These are phyloP conservation scores for Aurifilum marmelostoma DNA, from an alignment of 2,329 filamentous ascomycete genomes.

Conservation along the genomic window DNA sequence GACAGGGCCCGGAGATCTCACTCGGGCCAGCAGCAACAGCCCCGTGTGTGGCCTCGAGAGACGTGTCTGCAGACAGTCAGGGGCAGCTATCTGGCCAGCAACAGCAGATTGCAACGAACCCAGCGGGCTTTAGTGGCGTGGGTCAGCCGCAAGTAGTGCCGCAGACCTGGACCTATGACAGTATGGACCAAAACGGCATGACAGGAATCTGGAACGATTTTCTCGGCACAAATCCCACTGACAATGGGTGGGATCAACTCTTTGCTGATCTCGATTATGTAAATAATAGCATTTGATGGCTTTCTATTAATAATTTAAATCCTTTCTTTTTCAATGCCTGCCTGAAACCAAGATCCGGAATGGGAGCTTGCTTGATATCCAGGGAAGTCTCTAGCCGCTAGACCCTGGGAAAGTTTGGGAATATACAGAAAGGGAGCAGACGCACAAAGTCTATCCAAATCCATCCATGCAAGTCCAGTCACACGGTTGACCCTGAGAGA, in stretches of 20 bases:
- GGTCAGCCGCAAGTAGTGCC: neutral
- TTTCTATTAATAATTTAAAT: too few species aligned
- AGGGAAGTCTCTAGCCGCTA: too few species aligned
- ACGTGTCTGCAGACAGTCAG: neutral
- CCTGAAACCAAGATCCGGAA: too few species aligned
- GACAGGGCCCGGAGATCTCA: neutral
- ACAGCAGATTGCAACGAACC: neutral
- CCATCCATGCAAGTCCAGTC: too few species aligned
- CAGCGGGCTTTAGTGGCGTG: neutral
- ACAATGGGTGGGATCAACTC: slow-evolving; percentile 31
- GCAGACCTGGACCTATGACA: slow-evolving; percentile 4
- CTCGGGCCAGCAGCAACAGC: neutral
- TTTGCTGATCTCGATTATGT: slow-evolving; percentile 30
- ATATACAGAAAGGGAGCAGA: too few species aligned
- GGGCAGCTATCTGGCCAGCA: neutral
- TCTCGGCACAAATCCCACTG: slow-evolving; percentile 12
- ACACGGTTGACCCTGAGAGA: neutral
- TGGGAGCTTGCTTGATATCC: too few species aligned
- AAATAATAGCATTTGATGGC: slow-evolving; percentile 1
- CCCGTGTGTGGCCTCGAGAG: neutral
- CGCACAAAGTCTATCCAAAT: too few species aligned
- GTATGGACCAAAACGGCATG: slow-evolving; percentile 5
- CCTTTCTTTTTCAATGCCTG: too few species aligned
- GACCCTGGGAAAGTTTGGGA: too few species aligned
- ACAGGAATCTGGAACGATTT: slow-evolving; percentile 27